Evolutionary conservation across 2,329 filamentous ascomycete species (phyloP).

Genomic region (Penicillium vulpinum): DNA sequence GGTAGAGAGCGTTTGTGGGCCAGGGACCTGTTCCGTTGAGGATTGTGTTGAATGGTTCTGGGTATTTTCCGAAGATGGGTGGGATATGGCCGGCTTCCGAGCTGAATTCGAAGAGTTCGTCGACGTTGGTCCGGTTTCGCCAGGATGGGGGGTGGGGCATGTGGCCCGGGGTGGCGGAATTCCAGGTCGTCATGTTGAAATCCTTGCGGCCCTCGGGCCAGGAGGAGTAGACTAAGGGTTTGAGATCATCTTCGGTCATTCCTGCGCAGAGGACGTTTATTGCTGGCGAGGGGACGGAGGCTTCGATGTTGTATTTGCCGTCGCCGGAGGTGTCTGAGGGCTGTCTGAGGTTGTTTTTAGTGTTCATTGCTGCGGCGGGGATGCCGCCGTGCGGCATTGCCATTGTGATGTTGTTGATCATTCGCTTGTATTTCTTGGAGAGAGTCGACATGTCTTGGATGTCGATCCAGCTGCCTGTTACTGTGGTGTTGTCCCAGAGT

Average conservation of each 20-base stretch:
- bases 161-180: slow-evolving; percentile 32
- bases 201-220: slow-evolving; percentile 52
- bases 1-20: slow-evolving; percentile 61
- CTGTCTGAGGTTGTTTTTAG: slow-evolving; percentile 67
- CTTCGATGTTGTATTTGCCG: slow-evolving; percentile 67
- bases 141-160: slow-evolving; percentile 43
- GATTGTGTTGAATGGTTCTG: slow-evolving; percentile 66
- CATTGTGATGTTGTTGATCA: slow-evolving; percentile 74
- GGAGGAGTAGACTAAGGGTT: slow-evolving; percentile 62
- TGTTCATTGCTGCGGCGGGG: slow-evolving; percentile 62
- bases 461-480: slow-evolving; percentile 69
- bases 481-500: slow-evolving; percentile 70
- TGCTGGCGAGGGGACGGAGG: slow-evolving; percentile 68
- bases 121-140: slow-evolving; percentile 61
- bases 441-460: slow-evolving; percentile 54
- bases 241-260: slow-evolving; percentile 59
- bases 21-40: slow-evolving; percentile 52
- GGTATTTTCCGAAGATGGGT: slow-evolving; percentile 57
- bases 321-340: slow-evolving; percentile 64
- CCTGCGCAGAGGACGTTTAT: slow-evolving; percentile 74
- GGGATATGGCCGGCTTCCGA: slow-evolving; percentile 52
- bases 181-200: slow-evolving; percentile 33
- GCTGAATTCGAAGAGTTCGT: slow-evolving; percentile 71
- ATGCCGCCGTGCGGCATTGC: slow-evolving; percentile 75
- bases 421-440: slow-evolving; percentile 53